Conservation (phyloP, 202 grass and related monocot species). For the Bolboschoenoplectus hybrid region DNA sequence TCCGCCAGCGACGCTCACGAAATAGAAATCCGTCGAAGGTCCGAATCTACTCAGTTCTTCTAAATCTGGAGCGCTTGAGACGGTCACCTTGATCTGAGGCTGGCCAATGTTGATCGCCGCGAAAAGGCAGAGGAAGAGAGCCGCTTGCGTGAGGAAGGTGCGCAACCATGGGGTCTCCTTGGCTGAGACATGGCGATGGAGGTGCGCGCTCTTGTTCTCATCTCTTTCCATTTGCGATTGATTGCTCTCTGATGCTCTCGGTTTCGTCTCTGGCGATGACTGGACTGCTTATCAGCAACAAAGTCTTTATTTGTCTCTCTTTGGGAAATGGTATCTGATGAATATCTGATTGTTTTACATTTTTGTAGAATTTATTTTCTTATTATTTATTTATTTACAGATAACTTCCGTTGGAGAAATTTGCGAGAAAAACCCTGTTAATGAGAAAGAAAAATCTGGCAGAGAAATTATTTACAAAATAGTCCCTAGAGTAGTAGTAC, state of each 20-base stretch:
- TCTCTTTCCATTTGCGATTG: constrained; percentile 23
- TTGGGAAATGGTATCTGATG: no score
- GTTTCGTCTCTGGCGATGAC: constrained; percentile 5
- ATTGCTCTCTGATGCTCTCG: not conserved
- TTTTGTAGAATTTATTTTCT: not conserved
- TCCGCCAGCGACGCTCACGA: constrained; percentile 77
- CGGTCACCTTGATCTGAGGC: constrained; percentile 40
- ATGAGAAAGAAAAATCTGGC: no score
- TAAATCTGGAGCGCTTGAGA: constrained; percentile 7
- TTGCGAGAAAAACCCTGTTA: no score
- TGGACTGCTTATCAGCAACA: not conserved
- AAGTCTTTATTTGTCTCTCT: not conserved
- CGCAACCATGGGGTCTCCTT: constrained; percentile 46
- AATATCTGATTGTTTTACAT: not conserved
- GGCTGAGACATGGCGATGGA: not conserved
- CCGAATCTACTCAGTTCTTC: not conserved
- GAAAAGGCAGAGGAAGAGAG: constrained; percentile 78
- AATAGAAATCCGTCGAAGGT: constrained; percentile 45
- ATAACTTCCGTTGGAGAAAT: no score
- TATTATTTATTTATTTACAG: no score
- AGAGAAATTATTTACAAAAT: no score
- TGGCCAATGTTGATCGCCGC: constrained; percentile 70
- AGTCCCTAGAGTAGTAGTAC: no score
- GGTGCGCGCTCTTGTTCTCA: constrained; percentile 19
- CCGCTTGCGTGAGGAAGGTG: constrained; percentile 67